phyloP scores from a whole-genome alignment of 306 rosid genomes.

The Corylus avellana region DNA sequence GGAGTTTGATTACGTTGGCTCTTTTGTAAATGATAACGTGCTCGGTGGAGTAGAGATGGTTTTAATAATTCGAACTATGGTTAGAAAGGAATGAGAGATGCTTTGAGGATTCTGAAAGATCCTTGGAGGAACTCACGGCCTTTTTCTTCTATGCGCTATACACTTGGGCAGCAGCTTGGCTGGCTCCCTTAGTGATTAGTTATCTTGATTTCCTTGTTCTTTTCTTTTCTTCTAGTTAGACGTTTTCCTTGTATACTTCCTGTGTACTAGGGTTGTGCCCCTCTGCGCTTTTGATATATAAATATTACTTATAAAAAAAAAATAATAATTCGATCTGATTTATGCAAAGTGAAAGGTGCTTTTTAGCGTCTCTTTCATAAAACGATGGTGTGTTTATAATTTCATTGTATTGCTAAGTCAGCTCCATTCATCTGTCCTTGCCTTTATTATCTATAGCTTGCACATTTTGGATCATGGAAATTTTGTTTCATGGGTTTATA shows the following conservation, averaged over 20 bases:
- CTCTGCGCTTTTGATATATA: too few relatives aligned
- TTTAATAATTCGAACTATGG: background rate
- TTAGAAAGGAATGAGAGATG: too few relatives aligned
- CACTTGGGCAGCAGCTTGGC: too few relatives aligned
- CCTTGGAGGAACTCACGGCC: too few relatives aligned
- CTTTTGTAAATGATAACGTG: background rate
- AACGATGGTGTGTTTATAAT: background rate
- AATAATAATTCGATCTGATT: background rate
- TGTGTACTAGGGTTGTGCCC: too few relatives aligned
- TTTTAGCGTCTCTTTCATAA: background rate
- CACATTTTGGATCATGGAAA: background rate
- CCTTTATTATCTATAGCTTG: background rate
- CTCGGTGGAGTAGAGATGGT: conserved; percentile 1
- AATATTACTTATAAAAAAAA: too few relatives aligned
- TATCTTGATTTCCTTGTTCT: too few relatives aligned
- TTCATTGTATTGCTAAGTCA: background rate
- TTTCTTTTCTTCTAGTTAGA: too few relatives aligned
- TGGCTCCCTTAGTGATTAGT: too few relatives aligned
- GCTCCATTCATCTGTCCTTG: background rate
- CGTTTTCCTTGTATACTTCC: too few relatives aligned
- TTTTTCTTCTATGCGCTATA: too few relatives aligned
- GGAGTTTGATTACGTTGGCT: background rate
- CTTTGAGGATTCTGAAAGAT: too few relatives aligned
- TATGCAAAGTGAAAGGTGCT: background rate
- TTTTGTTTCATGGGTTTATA: background rate